Base-by-base conservation (phyloP, 2,329 filamentous ascomycete genomes). In the Madurella mycetomatis region DNA sequence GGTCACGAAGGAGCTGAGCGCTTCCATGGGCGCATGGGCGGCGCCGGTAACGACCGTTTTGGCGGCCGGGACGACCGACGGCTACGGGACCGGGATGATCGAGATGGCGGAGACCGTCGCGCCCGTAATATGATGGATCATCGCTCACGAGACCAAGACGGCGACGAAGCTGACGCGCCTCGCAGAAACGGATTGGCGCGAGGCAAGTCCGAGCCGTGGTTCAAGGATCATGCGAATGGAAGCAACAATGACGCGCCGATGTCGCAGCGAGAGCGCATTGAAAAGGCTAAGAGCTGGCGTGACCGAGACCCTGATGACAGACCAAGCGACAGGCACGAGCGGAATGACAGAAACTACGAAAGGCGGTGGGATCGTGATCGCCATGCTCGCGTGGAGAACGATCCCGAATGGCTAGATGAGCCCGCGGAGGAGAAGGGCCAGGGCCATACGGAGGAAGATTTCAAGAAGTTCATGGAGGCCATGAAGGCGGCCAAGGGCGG, bases 381-480 rank as follows among this genome's bases (percentile, higher is more conserved):
- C 44, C 76, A 84, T 25, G 78, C 78, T 34, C 80, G 81, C 54
- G 73, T 80, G 60, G 90, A 95, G 67, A 85, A 88, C 60, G 90
- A 95, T 48, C 92, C 92, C 5, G 92, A 96, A 70, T 96, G 92
- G 92, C 79, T 96, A 70, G 90, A 95, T 66, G 81, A 86, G 55
- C 83, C 84, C 15, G 79, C 79, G 18, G 85, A 87, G 55, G 86
- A 89, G 49, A 83, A 86, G 64, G 75, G 81, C 37, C 83, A 87
- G 64, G 81, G 79, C 5, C 88, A 90, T 64, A 96, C 91, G 1
- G 86, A 90, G 65, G 91, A 95, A 66, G 92, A 96, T 62, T 95
- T 96, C 70, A 87, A 95, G 72, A 89, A 89, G 62, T 96, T 92
- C 84, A 96, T 96, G 79, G 90, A 95, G 64, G 81, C 80, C 60